phyloP scores from a whole-genome alignment of 345 rosid genomes.

The Nasturtium officinale region DNA sequence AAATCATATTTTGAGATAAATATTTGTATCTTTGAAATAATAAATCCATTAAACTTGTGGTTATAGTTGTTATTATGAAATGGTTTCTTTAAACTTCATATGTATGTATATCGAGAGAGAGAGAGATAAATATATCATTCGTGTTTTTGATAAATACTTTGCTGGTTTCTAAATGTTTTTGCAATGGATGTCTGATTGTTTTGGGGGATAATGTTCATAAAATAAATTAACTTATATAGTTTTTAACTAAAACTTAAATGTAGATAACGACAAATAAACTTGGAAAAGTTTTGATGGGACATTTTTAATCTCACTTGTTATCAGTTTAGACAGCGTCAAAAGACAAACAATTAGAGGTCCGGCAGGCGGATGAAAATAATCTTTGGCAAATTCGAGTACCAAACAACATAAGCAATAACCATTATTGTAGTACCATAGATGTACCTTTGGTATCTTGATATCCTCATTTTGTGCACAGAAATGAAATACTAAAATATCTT shows the following conservation, averaged over 20 bases:
- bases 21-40: not conserved
- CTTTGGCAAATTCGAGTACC: slow-evolving; percentile 11
- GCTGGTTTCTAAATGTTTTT: not conserved
- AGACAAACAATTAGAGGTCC: not conserved
- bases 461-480: slow-evolving; percentile 20
- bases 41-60: not conserved
- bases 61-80: not conserved
- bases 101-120: not conserved
- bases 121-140: not conserved
- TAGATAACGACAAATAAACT: slow-evolving; percentile 2
- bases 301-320: not conserved
- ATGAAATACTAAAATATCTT: not conserved
- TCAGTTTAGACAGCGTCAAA: not conserved
- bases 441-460: slow-evolving; percentile 12
- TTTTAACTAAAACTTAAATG: not conserved
- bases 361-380: not conserved
- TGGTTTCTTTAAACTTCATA: not conserved
- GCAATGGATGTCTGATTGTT: not conserved
- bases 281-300: slow-evolving; percentile 31
- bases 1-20: not conserved
- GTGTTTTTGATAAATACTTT: not conserved
- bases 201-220: slow-evolving; percentile 5
- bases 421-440: slow-evolving; percentile 5
- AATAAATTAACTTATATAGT: not conserved
- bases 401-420: slow-evolving; percentile 25